Evolutionary conservation across 2,329 filamentous ascomycete species (phyloP).

Genomic region (Fusarium kyushuense): DNA sequence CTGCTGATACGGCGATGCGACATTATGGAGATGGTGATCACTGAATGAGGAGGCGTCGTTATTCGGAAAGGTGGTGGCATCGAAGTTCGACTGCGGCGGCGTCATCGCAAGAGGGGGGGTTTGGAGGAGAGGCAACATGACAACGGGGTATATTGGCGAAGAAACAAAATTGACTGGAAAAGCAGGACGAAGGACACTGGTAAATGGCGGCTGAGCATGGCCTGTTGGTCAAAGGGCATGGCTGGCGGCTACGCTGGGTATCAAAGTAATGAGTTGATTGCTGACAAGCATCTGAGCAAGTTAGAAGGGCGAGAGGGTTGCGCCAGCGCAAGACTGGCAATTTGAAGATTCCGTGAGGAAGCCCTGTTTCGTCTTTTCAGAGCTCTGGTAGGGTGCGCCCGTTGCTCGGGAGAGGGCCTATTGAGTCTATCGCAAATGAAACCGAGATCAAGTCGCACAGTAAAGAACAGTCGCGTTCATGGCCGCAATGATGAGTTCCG

Average conservation of each 20-base stretch:
- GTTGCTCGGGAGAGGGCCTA: constrained; percentile 8
- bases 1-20: constrained; percentile 41
- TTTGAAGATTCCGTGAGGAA: constrained; percentile 18
- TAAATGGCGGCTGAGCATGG: constrained; percentile 55
- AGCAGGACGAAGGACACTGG: constrained; percentile 47
- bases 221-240: constrained; percentile 58
- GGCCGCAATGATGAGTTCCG: constrained; percentile 8
- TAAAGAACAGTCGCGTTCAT: constrained; percentile 31
- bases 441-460: constrained; percentile 35
- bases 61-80: constrained; percentile 47
- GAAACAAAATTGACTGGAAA: constrained; percentile 43
- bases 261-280: constrained; percentile 37
- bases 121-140: constrained; percentile 65
- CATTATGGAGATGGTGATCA: constrained; percentile 49
- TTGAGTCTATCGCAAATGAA: constrained; percentile 31
- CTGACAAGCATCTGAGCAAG: constrained; percentile 57
- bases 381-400: constrained; percentile 3
- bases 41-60: constrained; percentile 35
- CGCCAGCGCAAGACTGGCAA: constrained; percentile 41
- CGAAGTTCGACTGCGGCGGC: constrained; percentile 55
- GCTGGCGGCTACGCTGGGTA: constrained; percentile 36
- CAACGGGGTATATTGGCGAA: constrained; percentile 46
- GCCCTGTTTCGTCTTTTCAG: constrained; percentile 10
- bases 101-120: constrained; percentile 65
- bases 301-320: constrained; percentile 43